phyloP scores from a whole-genome alignment of 164 flowering plant species.

The Nelumbo lutea region DNA sequence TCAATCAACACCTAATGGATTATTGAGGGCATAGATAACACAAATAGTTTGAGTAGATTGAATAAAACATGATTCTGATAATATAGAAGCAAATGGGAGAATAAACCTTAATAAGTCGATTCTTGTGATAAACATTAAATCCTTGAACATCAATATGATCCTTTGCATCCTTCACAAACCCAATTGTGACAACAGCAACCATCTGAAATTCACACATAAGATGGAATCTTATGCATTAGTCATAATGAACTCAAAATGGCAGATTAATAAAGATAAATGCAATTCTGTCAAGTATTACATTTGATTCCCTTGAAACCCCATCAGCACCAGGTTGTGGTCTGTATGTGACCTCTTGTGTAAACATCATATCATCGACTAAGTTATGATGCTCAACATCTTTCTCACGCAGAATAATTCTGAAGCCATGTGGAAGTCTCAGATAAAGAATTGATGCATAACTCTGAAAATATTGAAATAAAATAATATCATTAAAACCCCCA shows the following conservation, averaged over 20 bases:
- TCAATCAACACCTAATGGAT: no score
- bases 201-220: conserved; percentile 33
- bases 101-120: conserved; percentile 82
- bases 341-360: conserved; percentile 52
- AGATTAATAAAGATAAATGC: conserved; percentile 2
- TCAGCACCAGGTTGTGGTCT: conserved; percentile 61
- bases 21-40: no score
- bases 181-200: conserved; percentile 77
- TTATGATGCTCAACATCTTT: conserved; percentile 89
- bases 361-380: conserved; percentile 91
- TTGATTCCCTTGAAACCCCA: conserved; percentile 43
- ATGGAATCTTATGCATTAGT: conserved; percentile 10
- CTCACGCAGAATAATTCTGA: conserved; percentile 81
- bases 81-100: neutral
- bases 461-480: conserved; percentile 33
- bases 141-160: conserved; percentile 92
- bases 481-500: neutral
- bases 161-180: conserved; percentile 96
- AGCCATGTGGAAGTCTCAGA: conserved; percentile 68
- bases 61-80: no score
- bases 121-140: conserved; percentile 93
- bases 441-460: conserved; percentile 93
- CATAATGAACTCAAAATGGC: neutral
- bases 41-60: no score
- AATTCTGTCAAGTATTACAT: conserved; percentile 25